Base-by-base conservation (phyloP, 2,329 filamentous ascomycete genomes). In the Sarocladiaceae sp. region DNA sequence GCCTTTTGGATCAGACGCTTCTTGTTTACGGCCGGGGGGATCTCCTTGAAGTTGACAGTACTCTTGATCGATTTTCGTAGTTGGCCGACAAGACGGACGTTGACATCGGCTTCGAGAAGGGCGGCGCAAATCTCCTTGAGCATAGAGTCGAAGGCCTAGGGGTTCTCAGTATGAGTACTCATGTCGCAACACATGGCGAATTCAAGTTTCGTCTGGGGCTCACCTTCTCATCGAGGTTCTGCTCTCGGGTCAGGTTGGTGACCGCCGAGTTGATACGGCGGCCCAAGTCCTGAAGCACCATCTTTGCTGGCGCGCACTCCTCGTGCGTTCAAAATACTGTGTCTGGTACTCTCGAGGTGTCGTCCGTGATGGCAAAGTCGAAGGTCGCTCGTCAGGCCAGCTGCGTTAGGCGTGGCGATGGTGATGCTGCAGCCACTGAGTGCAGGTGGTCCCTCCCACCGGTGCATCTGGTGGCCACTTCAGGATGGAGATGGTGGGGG, bases 261-360 rank as follows among this genome's bases (percentile, higher is more conserved):
- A 98, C 87, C 58, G 93, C 93, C 74, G 88, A 81, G 71, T 96
- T 97, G 67, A 98, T 97, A 71, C 93, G 93, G 75, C 91, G 89
- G 57, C 93, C 93, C 48, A 98, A 80, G 78, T 98, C 93, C 82
- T 95, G 90, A 62, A 98, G 85, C 77, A 98, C 93, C 93, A 98
- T 98, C 62, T 59, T 50, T 48, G 46, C 45, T 34, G 32, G 23
- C 37, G 37, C 37, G 19, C 9, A 24, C 37, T 24, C 29, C 37
- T 23, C 11, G 5, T 21, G 37, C 23, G n/a, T 9, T 41, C 15
- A 27, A 24, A 41, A n/a, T n/a, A n/a, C n/a, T n/a, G n/a, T n/a
- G n/a, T n/a, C n/a, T n/a, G n/a, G n/a, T n/a, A n/a, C n/a, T n/a
- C n/a, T n/a, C n/a, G n/a, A n/a, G n/a, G n/a, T n/a, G n/a, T n/a